Conservation (phyloP, 495 filamentous ascomycete genomes). For the Podospora anserina region DNA sequence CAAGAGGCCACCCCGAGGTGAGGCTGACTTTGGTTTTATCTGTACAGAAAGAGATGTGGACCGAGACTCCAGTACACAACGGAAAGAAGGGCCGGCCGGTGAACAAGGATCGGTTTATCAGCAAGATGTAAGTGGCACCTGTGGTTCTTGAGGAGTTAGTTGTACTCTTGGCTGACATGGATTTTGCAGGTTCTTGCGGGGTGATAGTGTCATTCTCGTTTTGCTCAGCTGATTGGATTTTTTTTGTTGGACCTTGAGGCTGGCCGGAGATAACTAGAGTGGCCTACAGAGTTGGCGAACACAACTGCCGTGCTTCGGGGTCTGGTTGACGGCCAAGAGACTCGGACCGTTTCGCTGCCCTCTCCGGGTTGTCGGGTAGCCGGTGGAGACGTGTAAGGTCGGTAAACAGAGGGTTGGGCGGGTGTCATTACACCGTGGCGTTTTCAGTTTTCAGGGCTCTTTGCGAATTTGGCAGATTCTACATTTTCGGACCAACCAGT, state of each 20-base stretch:
- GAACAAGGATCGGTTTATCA: constrained; percentile 98
- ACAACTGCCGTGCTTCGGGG: background rate
- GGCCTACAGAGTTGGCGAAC: background rate
- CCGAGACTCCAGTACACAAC: constrained; percentile 72
- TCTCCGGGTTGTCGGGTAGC: background rate
- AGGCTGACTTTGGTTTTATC: constrained; percentile 6
- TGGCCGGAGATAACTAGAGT: background rate
- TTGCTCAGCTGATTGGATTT: constrained; percentile 63
- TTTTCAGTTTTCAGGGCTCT: constrained; percentile 7
- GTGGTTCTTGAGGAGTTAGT: background rate
- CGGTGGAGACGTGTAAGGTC: background rate
- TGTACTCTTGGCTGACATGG: background rate
- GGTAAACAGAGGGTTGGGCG: background rate
- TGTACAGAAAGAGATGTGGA: constrained; percentile 94
- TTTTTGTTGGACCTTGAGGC: background rate
- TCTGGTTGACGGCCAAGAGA: background rate
- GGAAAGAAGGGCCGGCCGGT: constrained; percentile 86
- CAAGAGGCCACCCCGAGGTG: no score
- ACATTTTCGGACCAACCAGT: constrained; percentile 1
- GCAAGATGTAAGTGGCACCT: constrained; percentile 75
- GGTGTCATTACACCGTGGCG: background rate
- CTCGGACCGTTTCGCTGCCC: background rate
- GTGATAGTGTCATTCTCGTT: constrained; percentile 91
- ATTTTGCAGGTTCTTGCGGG: constrained; percentile 74
- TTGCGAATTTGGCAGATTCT: constrained; percentile 2